Conservation (phyloP, 2,329 filamentous ascomycete species). For the Colletotrichum acutatum region DNA sequence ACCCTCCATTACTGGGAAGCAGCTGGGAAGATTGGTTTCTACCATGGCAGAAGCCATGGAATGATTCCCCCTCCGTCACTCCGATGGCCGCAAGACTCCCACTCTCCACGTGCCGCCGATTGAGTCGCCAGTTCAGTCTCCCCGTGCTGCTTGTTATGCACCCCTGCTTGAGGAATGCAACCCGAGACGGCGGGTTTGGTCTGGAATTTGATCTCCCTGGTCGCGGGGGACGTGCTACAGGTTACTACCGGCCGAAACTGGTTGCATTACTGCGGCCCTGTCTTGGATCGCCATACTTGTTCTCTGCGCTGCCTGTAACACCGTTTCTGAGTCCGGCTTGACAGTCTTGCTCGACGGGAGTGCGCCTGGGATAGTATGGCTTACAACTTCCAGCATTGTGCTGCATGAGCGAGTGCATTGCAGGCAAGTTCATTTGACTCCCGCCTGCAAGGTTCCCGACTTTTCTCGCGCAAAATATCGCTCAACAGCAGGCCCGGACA, state of each 20-base stretch:
- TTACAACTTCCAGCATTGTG: not conserved
- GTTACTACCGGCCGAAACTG: conserved; percentile 12
- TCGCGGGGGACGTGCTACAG: conserved; percentile 9
- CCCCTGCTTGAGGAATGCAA: conserved; percentile 11
- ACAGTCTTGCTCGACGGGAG: not conserved
- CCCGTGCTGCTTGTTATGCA: conserved; percentile 22
- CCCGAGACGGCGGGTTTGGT: conserved; percentile 9
- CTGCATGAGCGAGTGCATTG: conserved; percentile 3
- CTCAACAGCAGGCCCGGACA: not conserved
- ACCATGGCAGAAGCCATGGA: not conserved
- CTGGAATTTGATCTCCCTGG: conserved; percentile 25
- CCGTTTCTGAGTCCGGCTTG: not conserved
- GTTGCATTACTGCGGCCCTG: conserved; percentile 13
- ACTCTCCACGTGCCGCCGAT: conserved; percentile 20
- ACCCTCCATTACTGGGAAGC: not conserved
- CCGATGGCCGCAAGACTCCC: not conserved
- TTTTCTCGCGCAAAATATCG: not conserved
- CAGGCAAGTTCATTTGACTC: not conserved
- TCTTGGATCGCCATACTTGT: not conserved
- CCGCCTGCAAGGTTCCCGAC: not conserved
- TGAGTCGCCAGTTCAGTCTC: not conserved
- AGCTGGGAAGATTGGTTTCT: not conserved
- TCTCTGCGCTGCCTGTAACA: not conserved
- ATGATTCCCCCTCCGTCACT: not conserved
- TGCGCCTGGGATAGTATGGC: not conserved